Evolutionary conservation across 148 eudicot genomes (phyloP), one percentile per base, ranked within the genome.

Genomic region (Pharnaceum exiguum): DNA sequence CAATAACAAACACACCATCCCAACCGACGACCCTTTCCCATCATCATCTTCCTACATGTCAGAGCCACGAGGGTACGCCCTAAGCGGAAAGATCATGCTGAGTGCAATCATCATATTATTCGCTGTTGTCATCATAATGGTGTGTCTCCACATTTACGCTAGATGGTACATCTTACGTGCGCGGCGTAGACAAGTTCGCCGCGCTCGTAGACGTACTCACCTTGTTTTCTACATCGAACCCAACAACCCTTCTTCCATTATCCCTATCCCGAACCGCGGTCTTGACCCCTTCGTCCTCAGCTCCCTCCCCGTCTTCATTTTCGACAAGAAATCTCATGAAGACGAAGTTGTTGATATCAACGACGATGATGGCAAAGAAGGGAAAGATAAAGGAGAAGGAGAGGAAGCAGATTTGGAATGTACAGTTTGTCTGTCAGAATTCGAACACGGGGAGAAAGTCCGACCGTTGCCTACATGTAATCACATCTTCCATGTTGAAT

Each of bases 371-470:
- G n/a, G n/a, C n/a, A n/a, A n/a, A n/a, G 10, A 30, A 3, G 26
- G 22, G 0, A n/a, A 36, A 9, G 13, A 18, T 17, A 46, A 46
- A 1, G 40, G 18, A 18, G 46, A 35, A 11, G 54, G 27, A 1
- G 61, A n/a, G 1, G 54, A 17, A 15, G 75, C 47, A 33, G 52
- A 18, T 46, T 43, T 44, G 1, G 95, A 94, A 27, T 94, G 99
- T 65, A 96, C 95, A 33, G 99, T 94, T 3, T 94, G 99, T 45
- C 79, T 94, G 17, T 89, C 90, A 30, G 96, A 88, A 17, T 86
- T 94, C 26, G 89, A 81, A 43, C 82, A 75, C 17, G 69, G 64
- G 15, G 99, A 94, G 18, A 77, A 55, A 9, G 85, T 81, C 1
- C 64, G 96, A 1, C 1, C 74, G 2, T 55, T 94, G 29, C 99